Evolutionary conservation across 768 basidiomycete genomes (phyloP).

Genomic region (Termitomyces sp.): DNA sequence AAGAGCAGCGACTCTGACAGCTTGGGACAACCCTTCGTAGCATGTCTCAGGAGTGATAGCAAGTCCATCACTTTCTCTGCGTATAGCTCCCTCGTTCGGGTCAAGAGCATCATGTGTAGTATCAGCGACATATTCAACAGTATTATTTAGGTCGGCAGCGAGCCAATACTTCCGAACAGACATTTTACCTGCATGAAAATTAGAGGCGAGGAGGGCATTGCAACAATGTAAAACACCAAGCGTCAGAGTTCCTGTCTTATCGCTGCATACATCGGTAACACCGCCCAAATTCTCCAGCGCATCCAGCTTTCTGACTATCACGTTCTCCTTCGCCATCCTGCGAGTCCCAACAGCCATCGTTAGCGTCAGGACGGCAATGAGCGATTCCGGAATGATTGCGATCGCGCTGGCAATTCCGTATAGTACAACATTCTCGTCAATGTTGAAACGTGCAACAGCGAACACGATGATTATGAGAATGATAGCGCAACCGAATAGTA

Average conservation of each 20-base stretch:
- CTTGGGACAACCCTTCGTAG: constrained; percentile 20
- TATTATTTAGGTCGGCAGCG: constrained; percentile 18
- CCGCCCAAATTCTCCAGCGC: constrained; percentile 58
- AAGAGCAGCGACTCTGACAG: constrained; percentile 25
- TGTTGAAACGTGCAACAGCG: constrained; percentile 25
- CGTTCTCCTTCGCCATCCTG: constrained; percentile 50
- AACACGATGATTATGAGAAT: constrained; percentile 32
- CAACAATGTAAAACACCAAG: constrained; percentile 16
- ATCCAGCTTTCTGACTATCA: constrained; percentile 58
- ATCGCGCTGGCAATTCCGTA: constrained; percentile 34
- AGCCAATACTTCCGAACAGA: constrained; percentile 34
- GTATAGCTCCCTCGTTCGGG: constrained; percentile 21
- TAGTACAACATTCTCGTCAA: constrained; percentile 27
- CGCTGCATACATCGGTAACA: constrained; percentile 50
- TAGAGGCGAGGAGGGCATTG: background rate
- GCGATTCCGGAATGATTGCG: constrained; percentile 35
- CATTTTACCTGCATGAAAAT: constrained; percentile 26
- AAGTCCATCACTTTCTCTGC: constrained; percentile 16
- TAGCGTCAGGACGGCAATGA: constrained; percentile 45
- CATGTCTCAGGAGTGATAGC: constrained; percentile 15
- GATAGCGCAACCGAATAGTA: constrained; percentile 29
- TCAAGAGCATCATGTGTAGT: constrained; percentile 25
- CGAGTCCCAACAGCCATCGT: constrained; percentile 55
- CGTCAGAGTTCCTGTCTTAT: constrained; percentile 62
- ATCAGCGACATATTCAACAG: constrained; percentile 27